phyloP scores from a whole-genome alignment of 345 rosid genomes.

The Boechera retrofracta region DNA sequence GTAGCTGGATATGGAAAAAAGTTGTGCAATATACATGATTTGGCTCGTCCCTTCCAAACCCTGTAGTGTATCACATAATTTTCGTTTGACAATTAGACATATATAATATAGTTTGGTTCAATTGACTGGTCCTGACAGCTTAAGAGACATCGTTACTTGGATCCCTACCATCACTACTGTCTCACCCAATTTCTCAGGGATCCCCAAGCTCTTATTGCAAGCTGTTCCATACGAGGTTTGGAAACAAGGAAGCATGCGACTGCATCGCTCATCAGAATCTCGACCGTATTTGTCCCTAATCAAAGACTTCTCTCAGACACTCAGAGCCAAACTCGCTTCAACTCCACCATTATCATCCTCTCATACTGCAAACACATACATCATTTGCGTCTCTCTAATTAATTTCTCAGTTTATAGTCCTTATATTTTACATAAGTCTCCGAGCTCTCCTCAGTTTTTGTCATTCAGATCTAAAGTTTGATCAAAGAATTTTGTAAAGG shows the following conservation, averaged over 20 bases:
- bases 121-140: neutral
- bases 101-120: no score
- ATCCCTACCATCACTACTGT: neutral
- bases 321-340: neutral
- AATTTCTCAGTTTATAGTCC: neutral
- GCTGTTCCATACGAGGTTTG: no score
- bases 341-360: neutral
- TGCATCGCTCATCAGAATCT: no score
- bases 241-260: no score
- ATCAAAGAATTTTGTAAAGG: neutral
- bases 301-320: neutral
- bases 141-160: neutral
- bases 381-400: neutral
- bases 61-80: no score
- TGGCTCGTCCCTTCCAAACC: no score
- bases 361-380: neutral
- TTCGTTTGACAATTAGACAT: no score
- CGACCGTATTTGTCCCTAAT: neutral
- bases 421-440: neutral
- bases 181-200: neutral
- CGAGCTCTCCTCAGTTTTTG: neutral
- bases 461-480: neutral
- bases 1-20: neutral
- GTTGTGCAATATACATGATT: neutral
- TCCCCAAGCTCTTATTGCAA: no score